Conservation (phyloP, 352 stramenopile genomes). For the Pseudoperonospora humuli region DNA sequence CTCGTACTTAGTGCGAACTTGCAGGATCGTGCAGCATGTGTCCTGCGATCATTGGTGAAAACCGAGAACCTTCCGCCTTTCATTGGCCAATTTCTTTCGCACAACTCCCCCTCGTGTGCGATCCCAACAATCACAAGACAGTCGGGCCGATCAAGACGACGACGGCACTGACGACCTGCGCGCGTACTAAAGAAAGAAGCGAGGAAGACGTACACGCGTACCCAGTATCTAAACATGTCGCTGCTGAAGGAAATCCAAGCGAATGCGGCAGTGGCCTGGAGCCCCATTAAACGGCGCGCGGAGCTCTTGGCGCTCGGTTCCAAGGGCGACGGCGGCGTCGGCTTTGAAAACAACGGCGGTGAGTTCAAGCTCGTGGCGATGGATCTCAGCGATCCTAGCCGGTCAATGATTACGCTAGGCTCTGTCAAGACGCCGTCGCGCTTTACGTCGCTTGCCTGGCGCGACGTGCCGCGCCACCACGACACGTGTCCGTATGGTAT, state of each 20-base stretch:
- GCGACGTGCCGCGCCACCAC: conserved; percentile 70
- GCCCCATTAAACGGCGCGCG: conserved; percentile 59
- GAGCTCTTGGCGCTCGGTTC: conserved; percentile 83
- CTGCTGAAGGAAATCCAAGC: conserved; percentile 88
- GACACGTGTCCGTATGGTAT: conserved; percentile 83
- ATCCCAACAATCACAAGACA: conserved; percentile 11
- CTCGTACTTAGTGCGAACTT: background rate
- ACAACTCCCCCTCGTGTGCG: background rate
- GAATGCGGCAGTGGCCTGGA: conserved; percentile 86
- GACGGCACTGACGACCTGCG: conserved; percentile 2
- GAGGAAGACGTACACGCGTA: background rate
- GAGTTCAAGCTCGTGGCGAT: conserved; percentile 95
- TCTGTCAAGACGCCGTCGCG: conserved; percentile 86
- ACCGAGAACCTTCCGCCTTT: background rate
- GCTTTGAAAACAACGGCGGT: conserved; percentile 97
- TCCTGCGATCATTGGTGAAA: conserved; percentile 25
- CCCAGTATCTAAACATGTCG: conserved; percentile 49
- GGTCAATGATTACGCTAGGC: conserved; percentile 70
- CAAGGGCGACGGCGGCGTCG: conserved; percentile 92
- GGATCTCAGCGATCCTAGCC: conserved; percentile 72
- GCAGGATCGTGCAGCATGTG: conserved; percentile 23
- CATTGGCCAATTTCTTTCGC: conserved; percentile 5
- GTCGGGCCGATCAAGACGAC: conserved; percentile 7
- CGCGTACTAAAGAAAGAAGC: conserved; percentile 1
- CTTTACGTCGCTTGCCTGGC: conserved; percentile 93